phyloP scores from a whole-genome alignment of 805 yeast genomes.

The Metschnikowia similis region DNA sequence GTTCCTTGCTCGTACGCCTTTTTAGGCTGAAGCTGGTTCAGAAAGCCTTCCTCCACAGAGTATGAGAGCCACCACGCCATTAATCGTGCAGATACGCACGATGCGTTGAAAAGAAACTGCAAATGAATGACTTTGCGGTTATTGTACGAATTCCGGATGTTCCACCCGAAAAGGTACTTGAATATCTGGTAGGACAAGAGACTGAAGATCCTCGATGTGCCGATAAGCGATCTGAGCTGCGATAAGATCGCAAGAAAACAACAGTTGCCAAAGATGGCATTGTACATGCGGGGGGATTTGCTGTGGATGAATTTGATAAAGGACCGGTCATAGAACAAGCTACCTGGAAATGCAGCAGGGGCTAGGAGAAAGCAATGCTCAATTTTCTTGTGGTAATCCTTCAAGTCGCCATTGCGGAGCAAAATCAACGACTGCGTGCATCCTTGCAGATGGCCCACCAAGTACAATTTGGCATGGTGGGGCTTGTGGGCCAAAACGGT shows the following conservation, averaged over 20 bases:
- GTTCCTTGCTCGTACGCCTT: slow-evolving; percentile 28
- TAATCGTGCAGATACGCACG: slow-evolving; percentile 68
- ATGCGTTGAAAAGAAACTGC: slow-evolving; percentile 83
- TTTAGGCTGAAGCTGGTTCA: slow-evolving; percentile 33
- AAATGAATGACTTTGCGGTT: slow-evolving; percentile 61
- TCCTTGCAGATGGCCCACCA: slow-evolving; percentile 90
- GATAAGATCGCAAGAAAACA: slow-evolving; percentile 79
- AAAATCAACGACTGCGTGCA: slow-evolving; percentile 80
- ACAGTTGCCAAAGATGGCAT: slow-evolving; percentile 65
- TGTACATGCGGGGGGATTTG: slow-evolving; percentile 41
- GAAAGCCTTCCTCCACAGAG: slow-evolving; percentile 36
- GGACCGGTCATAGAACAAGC: slow-evolving; percentile 55
- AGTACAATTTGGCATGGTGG: slow-evolving; percentile 43
- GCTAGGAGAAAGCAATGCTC: slow-evolving; percentile 74
- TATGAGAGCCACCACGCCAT: slow-evolving; percentile 88
- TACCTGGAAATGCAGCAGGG: slow-evolving; percentile 90
- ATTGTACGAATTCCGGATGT: slow-evolving; percentile 62
- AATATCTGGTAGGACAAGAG: slow-evolving; percentile 74
- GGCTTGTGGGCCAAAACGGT: slow-evolving; percentile 47
- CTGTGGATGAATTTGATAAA: slow-evolving; percentile 62
- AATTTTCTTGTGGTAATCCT: slow-evolving; percentile 46
- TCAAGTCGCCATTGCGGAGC: slow-evolving; percentile 41
- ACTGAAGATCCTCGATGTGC: slow-evolving; percentile 48
- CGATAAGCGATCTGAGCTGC: slow-evolving; percentile 43
- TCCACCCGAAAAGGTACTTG: slow-evolving; percentile 85